Conservation (phyloP, 2,329 filamentous ascomycete genomes). For the Hypoxylon sp. region DNA sequence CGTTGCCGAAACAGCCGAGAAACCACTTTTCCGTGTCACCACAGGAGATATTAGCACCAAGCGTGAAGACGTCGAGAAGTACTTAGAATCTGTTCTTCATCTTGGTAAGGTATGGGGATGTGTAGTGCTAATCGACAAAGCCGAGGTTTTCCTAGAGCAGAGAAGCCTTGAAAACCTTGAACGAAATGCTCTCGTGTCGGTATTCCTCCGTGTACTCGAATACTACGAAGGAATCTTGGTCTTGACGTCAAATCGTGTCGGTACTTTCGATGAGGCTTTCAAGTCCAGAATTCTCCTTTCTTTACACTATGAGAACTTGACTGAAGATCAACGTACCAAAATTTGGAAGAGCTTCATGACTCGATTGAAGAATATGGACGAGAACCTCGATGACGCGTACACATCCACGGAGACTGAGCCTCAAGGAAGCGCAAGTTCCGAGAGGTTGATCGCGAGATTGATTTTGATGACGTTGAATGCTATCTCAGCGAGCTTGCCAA, state of each 20-base stretch:
- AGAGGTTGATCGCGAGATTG: too few relatives aligned
- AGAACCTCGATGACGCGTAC: too few relatives aligned
- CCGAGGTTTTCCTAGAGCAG: conserved; percentile 39
- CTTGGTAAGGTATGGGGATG: conserved; percentile 40
- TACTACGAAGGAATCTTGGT: conserved; percentile 55
- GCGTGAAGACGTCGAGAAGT: conserved; percentile 35
- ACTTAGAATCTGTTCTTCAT: conserved; percentile 32
- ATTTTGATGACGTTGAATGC: conserved; percentile 28
- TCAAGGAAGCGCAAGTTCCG: too few relatives aligned
- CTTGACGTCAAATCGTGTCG: conserved; percentile 51
- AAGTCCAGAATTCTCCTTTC: conserved; percentile 36
- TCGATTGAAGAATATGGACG: conserved; percentile 7
- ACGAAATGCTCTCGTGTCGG: conserved; percentile 39
- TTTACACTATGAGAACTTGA: conserved; percentile 35
- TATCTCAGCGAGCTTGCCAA: conserved; percentile 45
- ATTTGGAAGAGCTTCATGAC: conserved; percentile 37
- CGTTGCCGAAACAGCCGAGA: conserved; percentile 35
- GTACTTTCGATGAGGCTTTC: conserved; percentile 40
- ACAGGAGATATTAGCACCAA: conserved; percentile 41
- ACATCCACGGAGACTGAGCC: too few relatives aligned
- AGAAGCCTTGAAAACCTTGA: conserved; percentile 27
- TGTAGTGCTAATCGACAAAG: conserved; percentile 38
- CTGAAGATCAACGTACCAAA: conserved; percentile 9
- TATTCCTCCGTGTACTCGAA: conserved; percentile 51
- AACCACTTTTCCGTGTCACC: conserved; percentile 37